Evolutionary conservation across 306 rosid genomes (phyloP), one percentile per base, ranked within the genome.

Genomic region (Mucuna pruriens): DNA sequence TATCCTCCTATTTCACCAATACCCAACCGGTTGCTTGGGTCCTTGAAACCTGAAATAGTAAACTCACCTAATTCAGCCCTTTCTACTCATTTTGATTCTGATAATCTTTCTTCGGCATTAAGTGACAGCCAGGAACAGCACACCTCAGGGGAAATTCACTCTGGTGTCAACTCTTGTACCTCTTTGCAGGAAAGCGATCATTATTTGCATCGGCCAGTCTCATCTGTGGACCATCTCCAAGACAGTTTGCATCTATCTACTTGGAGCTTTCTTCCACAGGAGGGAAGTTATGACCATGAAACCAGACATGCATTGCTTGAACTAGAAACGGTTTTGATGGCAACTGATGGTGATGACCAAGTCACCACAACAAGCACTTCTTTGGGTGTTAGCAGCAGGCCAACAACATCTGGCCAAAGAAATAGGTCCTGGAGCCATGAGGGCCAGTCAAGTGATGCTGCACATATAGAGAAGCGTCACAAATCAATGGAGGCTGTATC

Each of bases 261-360:
- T 51, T 16, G 73, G 73, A 52, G 83, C 54, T 74, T 82, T 72
- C 62, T 79, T 63, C 45, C 66, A 25, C 72, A 80, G 60, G 79
- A 86, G 79, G 88, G 82, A 34, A 84, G 58, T 52, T 82, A 60
- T 7, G 60, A 75, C 55, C 88, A 55, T 74, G 71, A 80, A 66
- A 81, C 88, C 25, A 85, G 83, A 33, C 74, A 84, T 31, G 55
- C 76, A 9, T 73, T 94, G 87, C 88, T 71, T 69, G 83, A 89
- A 80, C 67, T 92, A 79, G 97, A 94, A 84, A 79, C 92, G 54
- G 84, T 84, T 84, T 74, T 94, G 52, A 90, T 94, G 97, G 92
- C 82, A 31, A 90, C 90, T 2, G 93, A 89, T 16, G 80, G 80
- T 91, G 72, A 83, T 48, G 88, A 90, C 77, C 82, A 82, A 49